Evolutionary conservation across 805 yeast genomes (phyloP).

Genomic region (Saccharomycopsis sp.): DNA sequence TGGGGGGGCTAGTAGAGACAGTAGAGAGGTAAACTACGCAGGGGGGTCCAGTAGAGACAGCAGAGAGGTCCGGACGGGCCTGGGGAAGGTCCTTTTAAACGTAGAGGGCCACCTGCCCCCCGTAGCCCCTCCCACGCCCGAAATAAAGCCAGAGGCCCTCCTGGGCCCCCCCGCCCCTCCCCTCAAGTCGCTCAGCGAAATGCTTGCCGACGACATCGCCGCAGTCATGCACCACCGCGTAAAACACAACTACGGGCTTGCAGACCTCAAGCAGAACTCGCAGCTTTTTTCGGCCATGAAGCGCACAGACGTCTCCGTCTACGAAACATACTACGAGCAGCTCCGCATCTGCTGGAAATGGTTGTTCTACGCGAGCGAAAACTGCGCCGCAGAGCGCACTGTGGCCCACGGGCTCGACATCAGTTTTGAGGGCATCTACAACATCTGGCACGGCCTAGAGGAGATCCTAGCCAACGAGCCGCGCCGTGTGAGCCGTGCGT

Average conservation of each 20-base stretch:
- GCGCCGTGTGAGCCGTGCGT: slow-evolving; percentile 23
- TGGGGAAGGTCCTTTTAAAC: too few relatives aligned
- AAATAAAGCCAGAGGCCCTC: not conserved
- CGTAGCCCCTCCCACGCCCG: not conserved
- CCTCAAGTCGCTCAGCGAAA: slow-evolving; percentile 27
- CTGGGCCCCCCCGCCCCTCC: slow-evolving; percentile 19
- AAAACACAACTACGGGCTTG: slow-evolving; percentile 60
- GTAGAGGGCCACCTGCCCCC: not conserved
- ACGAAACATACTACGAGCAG: slow-evolving; percentile 44
- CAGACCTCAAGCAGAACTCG: slow-evolving; percentile 32
- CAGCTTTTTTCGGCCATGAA: slow-evolving; percentile 28
- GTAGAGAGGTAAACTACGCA: too few relatives aligned
- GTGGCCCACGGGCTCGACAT: slow-evolving; percentile 64
- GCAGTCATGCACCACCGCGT: slow-evolving; percentile 69
- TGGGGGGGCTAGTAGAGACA: not conserved
- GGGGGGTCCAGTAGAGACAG: not conserved
- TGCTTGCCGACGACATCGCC: slow-evolving; percentile 68
- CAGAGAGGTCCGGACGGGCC: not conserved
- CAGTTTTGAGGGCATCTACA: slow-evolving; percentile 81
- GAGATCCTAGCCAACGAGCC: slow-evolving; percentile 32
- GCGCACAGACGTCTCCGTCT: slow-evolving; percentile 56
- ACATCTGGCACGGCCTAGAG: slow-evolving; percentile 78
- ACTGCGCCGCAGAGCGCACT: slow-evolving; percentile 51
- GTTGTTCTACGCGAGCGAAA: slow-evolving; percentile 64
- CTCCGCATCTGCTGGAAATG: slow-evolving; percentile 86